These are phyloP conservation scores for Cerrena zonata DNA, from an alignment of 1,284 basidiomycete genomes.

Conservation along the genomic window DNA sequence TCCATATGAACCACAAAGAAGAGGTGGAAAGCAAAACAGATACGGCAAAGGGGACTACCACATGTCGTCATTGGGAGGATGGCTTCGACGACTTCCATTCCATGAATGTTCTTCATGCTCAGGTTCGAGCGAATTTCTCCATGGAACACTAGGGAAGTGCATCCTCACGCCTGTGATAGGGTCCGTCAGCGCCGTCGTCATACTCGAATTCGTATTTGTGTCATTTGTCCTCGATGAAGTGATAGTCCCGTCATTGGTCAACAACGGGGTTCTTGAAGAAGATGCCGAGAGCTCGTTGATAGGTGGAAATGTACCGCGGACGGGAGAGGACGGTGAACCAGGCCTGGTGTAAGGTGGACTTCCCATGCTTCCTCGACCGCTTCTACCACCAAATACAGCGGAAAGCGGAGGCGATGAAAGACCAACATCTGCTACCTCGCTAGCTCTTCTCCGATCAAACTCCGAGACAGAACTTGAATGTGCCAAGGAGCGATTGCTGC, in stretches of 20 bases:
- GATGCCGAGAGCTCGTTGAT: slow-evolving; percentile 8
- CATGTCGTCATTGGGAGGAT: neutral
- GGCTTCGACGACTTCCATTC: neutral
- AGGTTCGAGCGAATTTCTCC: slow-evolving; percentile 15
- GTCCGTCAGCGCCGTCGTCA: slow-evolving; percentile 31
- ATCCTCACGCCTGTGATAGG: slow-evolving; percentile 29
- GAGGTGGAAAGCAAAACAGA: neutral
- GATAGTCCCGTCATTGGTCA: slow-evolving; percentile 21
- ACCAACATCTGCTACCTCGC: slow-evolving; percentile 20
- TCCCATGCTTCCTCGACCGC: slow-evolving; percentile 1
- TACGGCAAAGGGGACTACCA: neutral
- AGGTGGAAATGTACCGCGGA: slow-evolving; percentile 3
- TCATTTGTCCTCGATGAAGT: slow-evolving; percentile 21
- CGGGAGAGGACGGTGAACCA: slow-evolving; percentile 7
- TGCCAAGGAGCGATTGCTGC: slow-evolving; percentile 39
- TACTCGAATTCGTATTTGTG: slow-evolving; percentile 26
- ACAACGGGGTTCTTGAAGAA: slow-evolving; percentile 12
- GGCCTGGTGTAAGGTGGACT: slow-evolving; percentile 13
- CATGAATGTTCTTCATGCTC: slow-evolving; percentile 1
- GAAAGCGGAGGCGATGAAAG: slow-evolving; percentile 32
- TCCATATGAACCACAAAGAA: neutral
- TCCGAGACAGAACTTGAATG: slow-evolving; percentile 48
- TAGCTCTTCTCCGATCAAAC: slow-evolving; percentile 34
- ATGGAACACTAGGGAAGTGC: slow-evolving; percentile 29
- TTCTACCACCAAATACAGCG: slow-evolving; percentile 21